phyloP scores from a whole-genome alignment of 2,329 filamentous ascomycete species.

The Penicillium sp. region DNA sequence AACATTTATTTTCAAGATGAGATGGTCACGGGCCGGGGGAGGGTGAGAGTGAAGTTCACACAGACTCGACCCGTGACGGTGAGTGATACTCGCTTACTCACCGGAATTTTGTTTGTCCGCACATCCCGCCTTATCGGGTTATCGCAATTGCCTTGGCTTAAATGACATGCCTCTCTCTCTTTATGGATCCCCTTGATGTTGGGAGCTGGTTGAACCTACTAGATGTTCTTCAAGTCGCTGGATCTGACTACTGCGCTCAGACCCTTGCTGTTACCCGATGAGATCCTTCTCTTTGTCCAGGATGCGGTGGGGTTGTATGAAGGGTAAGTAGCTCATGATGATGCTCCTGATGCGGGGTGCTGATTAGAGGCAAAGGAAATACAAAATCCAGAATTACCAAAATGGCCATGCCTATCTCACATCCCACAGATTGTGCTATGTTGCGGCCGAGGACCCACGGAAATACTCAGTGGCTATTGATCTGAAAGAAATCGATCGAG shows the following conservation, averaged over 20 bases:
- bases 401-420: conserved; percentile 96
- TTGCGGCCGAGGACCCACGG: conserved; percentile 82
- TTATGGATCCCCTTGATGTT: conserved; percentile 11
- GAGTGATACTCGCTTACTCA: conserved; percentile 7
- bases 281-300: conserved; percentile 93
- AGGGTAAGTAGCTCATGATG: conserved; percentile 62
- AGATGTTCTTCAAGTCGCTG: conserved; percentile 95
- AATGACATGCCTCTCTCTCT: background rate
- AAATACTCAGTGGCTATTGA: conserved; percentile 82
- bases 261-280: conserved; percentile 87
- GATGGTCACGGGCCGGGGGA: background rate
- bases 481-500: conserved; percentile 84
- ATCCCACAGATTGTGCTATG: conserved; percentile 91
- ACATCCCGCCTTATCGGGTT: conserved; percentile 8
- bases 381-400: conserved; percentile 89
- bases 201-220: conserved; percentile 46
- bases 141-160: conserved; percentile 9
- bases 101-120: conserved; percentile 10
- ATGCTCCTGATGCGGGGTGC: conserved; percentile 17
- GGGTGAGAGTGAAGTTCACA: background rate
- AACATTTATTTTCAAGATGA: conserved; percentile 1
- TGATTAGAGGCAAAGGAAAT: conserved; percentile 62
- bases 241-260: conserved; percentile 95
- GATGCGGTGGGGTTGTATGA: conserved; percentile 97
- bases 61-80: conserved; percentile 3